Conservation (phyloP, 306 rosid genomes). For the Canavalia ensiformis region DNA sequence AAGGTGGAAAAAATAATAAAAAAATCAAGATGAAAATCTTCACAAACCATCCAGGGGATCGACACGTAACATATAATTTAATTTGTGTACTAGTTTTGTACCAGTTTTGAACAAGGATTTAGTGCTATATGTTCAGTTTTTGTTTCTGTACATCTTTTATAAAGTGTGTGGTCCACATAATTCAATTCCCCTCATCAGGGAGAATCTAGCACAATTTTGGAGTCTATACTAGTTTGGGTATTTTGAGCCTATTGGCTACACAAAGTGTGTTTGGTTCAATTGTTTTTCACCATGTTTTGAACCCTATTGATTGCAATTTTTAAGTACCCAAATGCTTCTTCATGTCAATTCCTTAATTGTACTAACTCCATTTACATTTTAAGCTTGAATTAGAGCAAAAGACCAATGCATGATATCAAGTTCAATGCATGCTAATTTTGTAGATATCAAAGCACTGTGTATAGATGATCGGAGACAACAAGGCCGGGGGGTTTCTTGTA, state of each 20-base stretch:
- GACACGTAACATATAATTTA: neutral
- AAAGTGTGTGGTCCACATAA: constrained; percentile 37
- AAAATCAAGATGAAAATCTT: neutral
- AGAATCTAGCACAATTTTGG: neutral
- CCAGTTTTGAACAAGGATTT: neutral
- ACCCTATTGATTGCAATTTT: neutral
- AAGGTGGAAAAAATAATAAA: constrained; percentile 18
- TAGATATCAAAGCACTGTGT: constrained; percentile 5
- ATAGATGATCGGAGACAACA: constrained; percentile 45
- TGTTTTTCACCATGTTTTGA: neutral
- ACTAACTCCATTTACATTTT: neutral
- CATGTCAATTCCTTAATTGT: neutral
- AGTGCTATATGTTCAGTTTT: neutral
- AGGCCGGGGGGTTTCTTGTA: constrained; percentile 17
- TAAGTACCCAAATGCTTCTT: constrained; percentile 17
- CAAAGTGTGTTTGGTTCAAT: neutral
- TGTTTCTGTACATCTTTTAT: neutral
- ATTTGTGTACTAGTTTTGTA: neutral
- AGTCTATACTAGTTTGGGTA: neutral
- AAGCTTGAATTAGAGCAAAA: neutral
- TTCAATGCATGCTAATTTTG: neutral
- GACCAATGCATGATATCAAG: neutral
- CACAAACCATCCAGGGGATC: neutral
- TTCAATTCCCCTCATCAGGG: constrained; percentile 6
- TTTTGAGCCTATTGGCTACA: neutral